Conservation (phyloP, 176 grass and related monocot species). For the Bonia amplexicaulis region DNA sequence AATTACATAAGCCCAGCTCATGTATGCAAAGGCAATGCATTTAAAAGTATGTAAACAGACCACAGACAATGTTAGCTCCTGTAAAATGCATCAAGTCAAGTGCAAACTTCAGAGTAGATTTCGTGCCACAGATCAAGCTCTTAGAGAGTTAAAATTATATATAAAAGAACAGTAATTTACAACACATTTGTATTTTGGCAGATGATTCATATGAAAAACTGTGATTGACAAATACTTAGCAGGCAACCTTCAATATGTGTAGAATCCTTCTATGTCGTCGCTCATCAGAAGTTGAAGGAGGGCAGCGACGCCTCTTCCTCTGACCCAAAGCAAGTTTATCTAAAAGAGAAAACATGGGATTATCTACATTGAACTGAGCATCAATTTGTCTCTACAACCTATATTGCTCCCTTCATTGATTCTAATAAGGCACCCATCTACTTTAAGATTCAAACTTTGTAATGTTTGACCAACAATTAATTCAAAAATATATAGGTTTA, state of each 20-base stretch:
- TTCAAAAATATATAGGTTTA: neutral
- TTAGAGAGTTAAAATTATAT: neutral
- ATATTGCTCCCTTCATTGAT: neutral
- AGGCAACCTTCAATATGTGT: constrained; percentile 66
- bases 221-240: neutral
- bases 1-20: constrained; percentile 12
- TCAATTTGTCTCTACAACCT: constrained; percentile 23
- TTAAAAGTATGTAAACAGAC: constrained; percentile 16
- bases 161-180: neutral
- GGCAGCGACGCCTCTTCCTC: constrained; percentile 42
- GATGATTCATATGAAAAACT: constrained; percentile 22
- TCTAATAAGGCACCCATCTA: neutral
- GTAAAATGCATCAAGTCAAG: constrained; percentile 15
- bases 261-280: constrained; percentile 77
- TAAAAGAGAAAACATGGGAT: constrained; percentile 19
- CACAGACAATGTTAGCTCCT: neutral
- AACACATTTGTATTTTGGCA: neutral
- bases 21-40: neutral
- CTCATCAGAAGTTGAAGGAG: constrained; percentile 44
- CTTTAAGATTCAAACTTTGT: neutral
- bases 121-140: constrained; percentile 1
- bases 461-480: neutral
- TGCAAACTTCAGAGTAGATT: neutral
- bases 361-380: neutral
- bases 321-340: constrained; percentile 32